phyloP scores from a whole-genome alignment of 2,329 filamentous ascomycete species.

The Ceratocystis diversiconidia region DNA sequence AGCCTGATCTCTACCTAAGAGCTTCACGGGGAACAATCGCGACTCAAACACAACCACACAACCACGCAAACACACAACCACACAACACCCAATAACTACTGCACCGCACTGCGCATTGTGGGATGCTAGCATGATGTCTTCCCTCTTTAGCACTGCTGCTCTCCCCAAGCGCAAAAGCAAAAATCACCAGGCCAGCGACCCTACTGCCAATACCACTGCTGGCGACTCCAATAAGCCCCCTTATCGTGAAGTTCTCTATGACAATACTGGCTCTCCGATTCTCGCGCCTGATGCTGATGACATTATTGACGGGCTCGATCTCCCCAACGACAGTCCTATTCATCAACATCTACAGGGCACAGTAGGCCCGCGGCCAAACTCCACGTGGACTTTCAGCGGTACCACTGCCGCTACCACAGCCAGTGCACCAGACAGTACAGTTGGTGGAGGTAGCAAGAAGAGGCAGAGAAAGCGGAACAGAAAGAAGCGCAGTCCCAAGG shows the following conservation, averaged over 20 bases:
- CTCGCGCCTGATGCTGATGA: slow-evolving; percentile 15
- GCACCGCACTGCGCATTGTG: background rate
- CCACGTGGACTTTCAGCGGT: slow-evolving; percentile 8
- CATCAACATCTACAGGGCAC: background rate
- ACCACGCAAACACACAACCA: background rate
- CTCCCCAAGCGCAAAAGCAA: slow-evolving; percentile 12
- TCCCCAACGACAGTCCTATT: background rate
- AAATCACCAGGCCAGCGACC: background rate
- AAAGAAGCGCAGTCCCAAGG: background rate
- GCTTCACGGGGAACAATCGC: background rate
- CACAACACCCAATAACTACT: background rate
- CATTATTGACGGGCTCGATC: slow-evolving; percentile 16
- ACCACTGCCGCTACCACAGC: background rate
- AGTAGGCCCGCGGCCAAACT: background rate
- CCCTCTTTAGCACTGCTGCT: slow-evolving; percentile 9
- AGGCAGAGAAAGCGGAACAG: background rate
- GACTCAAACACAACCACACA: background rate
- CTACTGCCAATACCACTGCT: background rate
- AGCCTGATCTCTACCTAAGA: background rate
- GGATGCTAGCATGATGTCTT: slow-evolving; percentile 14
- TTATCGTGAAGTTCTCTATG: background rate
- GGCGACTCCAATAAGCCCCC: background rate
- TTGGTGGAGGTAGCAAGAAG: background rate
- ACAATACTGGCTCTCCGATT: slow-evolving; percentile 7
- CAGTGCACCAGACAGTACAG: background rate